Percentiles rank a stretch among this genome's conserved stretches.
Conservation (phyloP, 106 monocot species). For the Allium sativum region DNA sequence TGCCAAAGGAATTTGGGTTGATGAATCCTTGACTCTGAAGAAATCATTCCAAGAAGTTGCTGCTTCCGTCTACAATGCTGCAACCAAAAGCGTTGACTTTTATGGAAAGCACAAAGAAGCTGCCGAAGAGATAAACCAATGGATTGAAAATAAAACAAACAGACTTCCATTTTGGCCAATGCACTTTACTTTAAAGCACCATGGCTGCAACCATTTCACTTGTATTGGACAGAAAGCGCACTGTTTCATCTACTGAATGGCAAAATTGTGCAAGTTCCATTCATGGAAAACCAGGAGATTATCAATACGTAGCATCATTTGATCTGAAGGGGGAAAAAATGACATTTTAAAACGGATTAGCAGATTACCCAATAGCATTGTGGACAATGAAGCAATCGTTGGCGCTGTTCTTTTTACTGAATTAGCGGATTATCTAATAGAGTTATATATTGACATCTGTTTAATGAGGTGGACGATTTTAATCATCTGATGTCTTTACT, state of each 20-base stretch:
- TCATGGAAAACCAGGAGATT: constrained; percentile 18
- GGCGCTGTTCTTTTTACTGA: too few relatives aligned
- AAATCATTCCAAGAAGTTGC: constrained; percentile 3
- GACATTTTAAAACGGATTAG: too few relatives aligned
- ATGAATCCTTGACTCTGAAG: constrained; percentile 7
- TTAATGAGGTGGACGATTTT: too few relatives aligned
- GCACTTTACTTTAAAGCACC: constrained; percentile 28
- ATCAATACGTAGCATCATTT: constrained; percentile 8
- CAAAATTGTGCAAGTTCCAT: constrained; percentile 8
- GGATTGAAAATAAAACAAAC: constrained; percentile 10
- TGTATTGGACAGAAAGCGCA: not conserved
- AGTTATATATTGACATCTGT: too few relatives aligned
- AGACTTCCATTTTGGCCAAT: constrained; percentile 9
- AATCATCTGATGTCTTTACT: too few relatives aligned
- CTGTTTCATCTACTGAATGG: constrained; percentile 17
- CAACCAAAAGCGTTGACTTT: constrained; percentile 15
- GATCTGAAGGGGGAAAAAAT: too few relatives aligned
- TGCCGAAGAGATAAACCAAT: constrained; percentile 1
- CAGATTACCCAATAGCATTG: too few relatives aligned
- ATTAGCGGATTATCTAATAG: too few relatives aligned
- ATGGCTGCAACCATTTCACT: constrained; percentile 18
- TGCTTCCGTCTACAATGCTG: constrained; percentile 10
- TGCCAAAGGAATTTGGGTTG: too few relatives aligned
- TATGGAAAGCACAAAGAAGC: not conserved
- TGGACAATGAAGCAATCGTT: too few relatives aligned